Evolutionary conservation across 2,329 filamentous ascomycete genomes (phyloP).

Genomic region (Emericellopsis cladophorae): DNA sequence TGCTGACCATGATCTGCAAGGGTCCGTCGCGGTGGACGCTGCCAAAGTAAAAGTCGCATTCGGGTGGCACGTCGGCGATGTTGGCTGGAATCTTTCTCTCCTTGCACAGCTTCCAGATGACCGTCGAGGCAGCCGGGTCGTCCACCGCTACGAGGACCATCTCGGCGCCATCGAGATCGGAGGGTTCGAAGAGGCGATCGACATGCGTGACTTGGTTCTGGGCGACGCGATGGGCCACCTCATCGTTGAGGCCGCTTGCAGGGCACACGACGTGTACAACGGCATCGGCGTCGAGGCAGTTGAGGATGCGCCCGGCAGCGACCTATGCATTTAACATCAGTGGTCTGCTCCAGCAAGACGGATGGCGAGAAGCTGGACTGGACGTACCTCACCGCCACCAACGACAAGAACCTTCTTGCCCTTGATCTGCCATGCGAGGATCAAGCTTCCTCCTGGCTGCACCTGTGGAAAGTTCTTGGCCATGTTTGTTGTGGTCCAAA

Average conservation of each 20-base stretch:
- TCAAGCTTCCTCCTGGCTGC: constrained; percentile 82
- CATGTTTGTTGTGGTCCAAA: constrained; percentile 9
- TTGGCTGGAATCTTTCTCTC: constrained; percentile 75
- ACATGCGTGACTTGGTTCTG: constrained; percentile 66
- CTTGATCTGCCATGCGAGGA: constrained; percentile 90
- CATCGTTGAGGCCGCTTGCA: constrained; percentile 65
- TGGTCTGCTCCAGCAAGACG: no score
- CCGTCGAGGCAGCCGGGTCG: constrained; percentile 78
- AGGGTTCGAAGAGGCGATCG: constrained; percentile 72
- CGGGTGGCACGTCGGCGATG: constrained; percentile 89
- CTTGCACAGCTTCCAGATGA: constrained; percentile 91
- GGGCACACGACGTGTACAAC: constrained; percentile 79
- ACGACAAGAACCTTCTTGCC: constrained; percentile 85
- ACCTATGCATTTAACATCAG: constrained; percentile 44
- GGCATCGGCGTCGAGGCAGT: constrained; percentile 91
- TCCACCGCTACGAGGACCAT: constrained; percentile 94
- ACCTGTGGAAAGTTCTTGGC: constrained; percentile 57
- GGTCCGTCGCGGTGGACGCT: constrained; percentile 91
- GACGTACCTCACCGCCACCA: constrained; percentile 78
- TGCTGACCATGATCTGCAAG: constrained; percentile 96
- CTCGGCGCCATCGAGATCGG: constrained; percentile 68
- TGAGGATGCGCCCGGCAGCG: constrained; percentile 84
- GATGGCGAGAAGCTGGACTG: neutral
- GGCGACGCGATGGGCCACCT: constrained; percentile 72
- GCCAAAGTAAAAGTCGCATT: constrained; percentile 99